Evolutionary conservation across 2,329 filamentous ascomycete species (phyloP).

Genomic region (Phaeomoniella chlamydospora): DNA sequence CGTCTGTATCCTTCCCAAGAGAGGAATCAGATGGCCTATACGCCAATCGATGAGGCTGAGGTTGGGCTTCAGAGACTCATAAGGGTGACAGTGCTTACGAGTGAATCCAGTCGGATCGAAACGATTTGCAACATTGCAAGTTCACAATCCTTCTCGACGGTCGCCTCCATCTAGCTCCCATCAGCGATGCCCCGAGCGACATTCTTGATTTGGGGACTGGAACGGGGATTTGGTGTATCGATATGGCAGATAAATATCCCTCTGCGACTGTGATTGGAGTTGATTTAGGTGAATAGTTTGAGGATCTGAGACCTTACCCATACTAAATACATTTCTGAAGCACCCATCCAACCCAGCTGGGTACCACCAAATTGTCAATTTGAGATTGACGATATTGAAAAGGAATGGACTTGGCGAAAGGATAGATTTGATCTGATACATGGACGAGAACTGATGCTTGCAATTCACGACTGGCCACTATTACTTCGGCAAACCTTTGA

Average conservation of each 20-base stretch:
- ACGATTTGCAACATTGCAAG: conserved; percentile 23
- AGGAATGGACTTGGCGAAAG: conserved; percentile 9
- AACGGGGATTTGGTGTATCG: conserved; percentile 34
- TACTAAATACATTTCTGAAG: too few species aligned
- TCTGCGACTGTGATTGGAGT: conserved; percentile 30
- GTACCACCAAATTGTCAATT: conserved; percentile 18
- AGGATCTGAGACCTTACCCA: too few species aligned
- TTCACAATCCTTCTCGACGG: conserved; percentile 20
- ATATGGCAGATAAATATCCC: conserved; percentile 28
- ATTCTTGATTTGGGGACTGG: conserved; percentile 32
- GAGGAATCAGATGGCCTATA: too few species aligned
- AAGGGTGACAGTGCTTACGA: too few species aligned
- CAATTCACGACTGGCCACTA: conserved; percentile 9
- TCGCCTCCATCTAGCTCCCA: conserved; percentile 22
- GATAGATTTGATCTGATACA: conserved; percentile 14
- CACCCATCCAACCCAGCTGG: conserved; percentile 5
- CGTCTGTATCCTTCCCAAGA: too few species aligned
- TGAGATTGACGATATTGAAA: conserved; percentile 14
- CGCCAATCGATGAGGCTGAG: too few species aligned
- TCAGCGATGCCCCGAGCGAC: conserved; percentile 13
- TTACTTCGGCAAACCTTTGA: conserved; percentile 2
- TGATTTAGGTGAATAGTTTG: too few species aligned
- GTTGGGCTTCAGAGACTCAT: too few species aligned
- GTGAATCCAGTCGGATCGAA: conserved; percentile 29
- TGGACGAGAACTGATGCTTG: conserved; percentile 14